Base-by-base conservation (phyloP, 371 early-diverging fungal species). In the Funneliformis caledonium region DNA sequence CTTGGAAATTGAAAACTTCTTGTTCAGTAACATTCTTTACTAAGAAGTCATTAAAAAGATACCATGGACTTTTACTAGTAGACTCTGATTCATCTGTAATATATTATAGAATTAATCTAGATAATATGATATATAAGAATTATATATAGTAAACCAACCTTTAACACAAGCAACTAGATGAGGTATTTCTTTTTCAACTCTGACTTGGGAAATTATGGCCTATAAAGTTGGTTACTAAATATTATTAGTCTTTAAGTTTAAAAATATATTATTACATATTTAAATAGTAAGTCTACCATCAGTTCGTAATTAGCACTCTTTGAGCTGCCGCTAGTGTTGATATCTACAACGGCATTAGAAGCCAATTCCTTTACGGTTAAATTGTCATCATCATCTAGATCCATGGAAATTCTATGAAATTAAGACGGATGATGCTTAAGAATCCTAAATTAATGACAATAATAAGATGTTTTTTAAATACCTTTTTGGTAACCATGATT, bases 1-100 rank as follows among this genome's bases (percentile, higher is more conserved):
- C 88, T 78, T 90, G 87, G 83, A 94, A 92, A 14, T 89, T 88
- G 4, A 89, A 83, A 0, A 92, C 95, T 80, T 96, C 94, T 31
- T 88, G 87, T 48, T 88, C 90, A 0, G 91, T 84, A 8, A 96
- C 90, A 10, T 89, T 88, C 72, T 94, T 92, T 0, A 97, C 98
- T 75, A 94, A 86, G 83, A 98, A 98, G 86, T 97, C 98, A 83
- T 98, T 98, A 83, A 98, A 97, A 5, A 96, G 83, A 81, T 93
- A 91, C 98, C 98, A 98, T 7, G 87, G 85, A 22, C 88, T 83
- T 73, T 86, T 56, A 87, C 26, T 86, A 83, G 4, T 81, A 68
- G 6, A 67, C 56, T 60, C 85, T 85, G 12, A 85, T 52, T 67
- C 88, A 89, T 14, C 80, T 80, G 14, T 84, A 85, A 67, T n/a